Evolutionary conservation across 2,329 filamentous ascomycete species (phyloP).

Genomic region (Ophiocordyceps camponoti-floridani): DNA sequence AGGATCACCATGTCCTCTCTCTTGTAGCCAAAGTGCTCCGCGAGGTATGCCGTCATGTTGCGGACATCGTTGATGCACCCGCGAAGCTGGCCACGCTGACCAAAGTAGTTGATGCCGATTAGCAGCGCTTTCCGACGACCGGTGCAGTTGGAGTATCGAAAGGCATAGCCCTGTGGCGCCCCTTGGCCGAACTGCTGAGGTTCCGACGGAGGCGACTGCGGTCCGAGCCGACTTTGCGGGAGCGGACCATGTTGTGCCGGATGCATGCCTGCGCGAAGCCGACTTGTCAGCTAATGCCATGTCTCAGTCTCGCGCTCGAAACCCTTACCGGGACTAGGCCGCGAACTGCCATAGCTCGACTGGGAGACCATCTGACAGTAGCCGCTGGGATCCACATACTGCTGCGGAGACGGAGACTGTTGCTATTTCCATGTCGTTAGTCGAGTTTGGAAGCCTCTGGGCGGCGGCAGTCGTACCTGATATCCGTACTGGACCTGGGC

Average conservation of each 20-base stretch:
- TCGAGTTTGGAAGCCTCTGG: background rate
- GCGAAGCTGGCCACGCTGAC: constrained; percentile 72
- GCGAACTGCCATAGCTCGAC: constrained; percentile 23
- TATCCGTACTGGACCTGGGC: constrained; percentile 23
- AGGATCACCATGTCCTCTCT: constrained; percentile 93
- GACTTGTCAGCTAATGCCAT: background rate
- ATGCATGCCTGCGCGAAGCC: constrained; percentile 5
- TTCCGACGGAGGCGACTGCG: constrained; percentile 46
- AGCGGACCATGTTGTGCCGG: constrained; percentile 4
- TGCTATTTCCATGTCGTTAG: constrained; percentile 4
- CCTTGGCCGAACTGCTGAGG: constrained; percentile 63
- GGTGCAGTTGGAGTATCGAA: constrained; percentile 83
- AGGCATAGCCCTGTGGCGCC: constrained; percentile 63
- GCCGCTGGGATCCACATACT: constrained; percentile 12
- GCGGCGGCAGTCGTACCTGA: constrained; percentile 7
- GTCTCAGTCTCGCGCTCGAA: background rate
- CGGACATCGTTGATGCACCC: constrained; percentile 96
- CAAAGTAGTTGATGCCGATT: constrained; percentile 95
- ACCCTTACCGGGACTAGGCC: constrained; percentile 22
- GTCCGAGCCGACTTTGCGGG: constrained; percentile 16
- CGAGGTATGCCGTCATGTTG: constrained; percentile 87
- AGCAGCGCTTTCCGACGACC: constrained; percentile 76
- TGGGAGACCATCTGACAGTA: constrained; percentile 16
- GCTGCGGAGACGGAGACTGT: constrained; percentile 15
- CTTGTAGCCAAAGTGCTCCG: constrained; percentile 80